phyloP scores from a whole-genome alignment of 345 rosid species.

The Mercurialis annua region DNA sequence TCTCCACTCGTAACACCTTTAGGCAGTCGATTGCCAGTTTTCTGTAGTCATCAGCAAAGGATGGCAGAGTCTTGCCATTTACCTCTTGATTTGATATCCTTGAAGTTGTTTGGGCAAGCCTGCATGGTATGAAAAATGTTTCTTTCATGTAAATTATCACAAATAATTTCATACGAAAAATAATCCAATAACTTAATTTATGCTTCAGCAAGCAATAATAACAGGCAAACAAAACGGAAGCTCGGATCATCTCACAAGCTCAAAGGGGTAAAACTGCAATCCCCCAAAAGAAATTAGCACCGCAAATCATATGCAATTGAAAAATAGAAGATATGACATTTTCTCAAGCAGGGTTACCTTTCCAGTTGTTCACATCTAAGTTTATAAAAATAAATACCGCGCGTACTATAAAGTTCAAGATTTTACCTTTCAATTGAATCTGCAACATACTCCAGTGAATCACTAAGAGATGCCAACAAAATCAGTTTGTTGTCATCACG shows the following conservation, averaged over 20 bases:
- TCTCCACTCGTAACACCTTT: constrained; percentile 95
- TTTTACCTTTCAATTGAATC: constrained; percentile 94
- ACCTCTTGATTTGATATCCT: constrained; percentile 50
- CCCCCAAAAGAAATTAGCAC: neutral
- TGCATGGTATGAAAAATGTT: constrained; percentile 25
- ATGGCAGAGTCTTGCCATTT: constrained; percentile 56
- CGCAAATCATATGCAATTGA: neutral
- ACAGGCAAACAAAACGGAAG: neutral
- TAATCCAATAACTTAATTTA: constrained; percentile 12
- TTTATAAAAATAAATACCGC: constrained; percentile 11
- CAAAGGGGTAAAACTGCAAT: constrained; percentile 1
- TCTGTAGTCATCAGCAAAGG: constrained; percentile 87
- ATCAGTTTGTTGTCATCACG: constrained; percentile 91
- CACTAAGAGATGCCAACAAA: constrained; percentile 92
- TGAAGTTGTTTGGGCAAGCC: constrained; percentile 68
- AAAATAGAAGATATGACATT: neutral
- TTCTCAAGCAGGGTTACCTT: neutral
- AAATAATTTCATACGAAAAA: constrained; percentile 6
- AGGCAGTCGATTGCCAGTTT: constrained; percentile 94
- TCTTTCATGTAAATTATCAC: constrained; percentile 13
- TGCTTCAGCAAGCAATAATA: neutral
- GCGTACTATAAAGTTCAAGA: neutral
- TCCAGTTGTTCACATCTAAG: constrained; percentile 2
- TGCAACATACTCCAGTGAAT: constrained; percentile 96
- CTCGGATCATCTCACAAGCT: neutral